These are phyloP conservation scores for Suhomyces guaymorum DNA, from an alignment of 1,139 yeast species.

Conservation along the genomic window DNA sequence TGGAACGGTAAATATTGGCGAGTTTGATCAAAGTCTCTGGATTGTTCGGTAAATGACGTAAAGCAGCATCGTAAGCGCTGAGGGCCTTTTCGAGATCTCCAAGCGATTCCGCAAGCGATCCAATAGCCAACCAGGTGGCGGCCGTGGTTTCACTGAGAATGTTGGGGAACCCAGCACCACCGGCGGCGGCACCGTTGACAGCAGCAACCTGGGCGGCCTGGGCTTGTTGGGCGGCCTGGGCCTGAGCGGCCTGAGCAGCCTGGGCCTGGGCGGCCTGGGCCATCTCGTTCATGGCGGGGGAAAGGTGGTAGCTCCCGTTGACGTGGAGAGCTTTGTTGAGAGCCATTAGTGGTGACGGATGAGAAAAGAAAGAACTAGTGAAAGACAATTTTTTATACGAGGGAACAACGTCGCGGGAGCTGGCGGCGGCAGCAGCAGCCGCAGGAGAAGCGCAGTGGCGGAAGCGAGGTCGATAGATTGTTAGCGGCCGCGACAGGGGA, in stretches of 20 bases:
- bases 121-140: slow-evolving; percentile 91
- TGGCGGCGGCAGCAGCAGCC: slow-evolving; percentile 7
- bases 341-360: slow-evolving; percentile 9
- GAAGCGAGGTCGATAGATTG: slow-evolving; percentile 11
- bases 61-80: slow-evolving; percentile 85
- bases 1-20: slow-evolving; percentile 84
- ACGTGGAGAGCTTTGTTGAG: slow-evolving; percentile 14
- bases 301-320: slow-evolving; percentile 12
- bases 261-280: slow-evolving; percentile 20
- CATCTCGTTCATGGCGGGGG: slow-evolving; percentile 12
- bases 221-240: slow-evolving; percentile 10
- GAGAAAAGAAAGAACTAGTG: slow-evolving; percentile 5
- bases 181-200: no score
- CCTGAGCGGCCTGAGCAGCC: slow-evolving; percentile 9
- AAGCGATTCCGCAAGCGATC: slow-evolving; percentile 84
- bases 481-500: slow-evolving; percentile 1
- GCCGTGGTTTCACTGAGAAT: slow-evolving; percentile 67
- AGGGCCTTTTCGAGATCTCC: slow-evolving; percentile 91
- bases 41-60: slow-evolving; percentile 82
- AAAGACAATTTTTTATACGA: slow-evolving; percentile 4
- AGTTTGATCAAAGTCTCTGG: slow-evolving; percentile 81
- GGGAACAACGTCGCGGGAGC: slow-evolving; percentile 7
- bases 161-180: slow-evolving; percentile 7
- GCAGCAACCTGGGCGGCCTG: slow-evolving; percentile 11
- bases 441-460: slow-evolving; percentile 11